Conservation (phyloP, 2,329 filamentous ascomycete species). For the Immersiporthe knoxdaviesiana region DNA sequence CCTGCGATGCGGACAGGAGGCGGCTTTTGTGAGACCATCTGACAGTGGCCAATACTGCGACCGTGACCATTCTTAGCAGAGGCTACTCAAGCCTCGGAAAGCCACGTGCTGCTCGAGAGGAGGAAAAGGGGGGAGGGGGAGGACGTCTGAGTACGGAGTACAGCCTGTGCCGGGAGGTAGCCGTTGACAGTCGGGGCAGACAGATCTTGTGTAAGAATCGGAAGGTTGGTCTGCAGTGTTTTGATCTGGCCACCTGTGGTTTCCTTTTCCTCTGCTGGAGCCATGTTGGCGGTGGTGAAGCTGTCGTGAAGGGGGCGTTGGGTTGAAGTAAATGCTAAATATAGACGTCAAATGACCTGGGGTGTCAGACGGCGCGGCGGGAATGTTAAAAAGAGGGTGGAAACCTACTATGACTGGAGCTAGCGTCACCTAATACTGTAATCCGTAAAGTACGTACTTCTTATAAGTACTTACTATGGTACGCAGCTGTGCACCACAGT, state of each 20-base stretch:
- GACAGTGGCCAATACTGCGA: not conserved
- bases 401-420: not conserved
- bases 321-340: not conserved
- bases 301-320: not conserved
- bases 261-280: not conserved
- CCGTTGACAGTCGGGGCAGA: not conserved
- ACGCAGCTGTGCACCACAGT: too few relatives aligned
- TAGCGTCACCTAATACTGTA: not conserved
- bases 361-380: not conserved
- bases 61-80: not conserved
- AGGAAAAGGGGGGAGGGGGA: too few relatives aligned
- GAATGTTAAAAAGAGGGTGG: not conserved
- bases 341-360: not conserved
- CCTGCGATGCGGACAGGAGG: not conserved
- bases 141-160: too few relatives aligned
- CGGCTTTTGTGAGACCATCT: not conserved
- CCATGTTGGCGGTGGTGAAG: not conserved
- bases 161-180: not conserved
- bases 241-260: not conserved
- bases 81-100: not conserved
- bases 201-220: not conserved
- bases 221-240: not conserved
- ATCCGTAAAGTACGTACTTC: not conserved
- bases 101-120: not conserved
- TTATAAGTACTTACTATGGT: too few relatives aligned